Percentiles rank a stretch among this genome's conserved stretches.
These are phyloP conservation scores for Xylariaceae sp. DNA, from an alignment of 2,329 filamentous ascomycete genomes.

Conservation along the genomic window DNA sequence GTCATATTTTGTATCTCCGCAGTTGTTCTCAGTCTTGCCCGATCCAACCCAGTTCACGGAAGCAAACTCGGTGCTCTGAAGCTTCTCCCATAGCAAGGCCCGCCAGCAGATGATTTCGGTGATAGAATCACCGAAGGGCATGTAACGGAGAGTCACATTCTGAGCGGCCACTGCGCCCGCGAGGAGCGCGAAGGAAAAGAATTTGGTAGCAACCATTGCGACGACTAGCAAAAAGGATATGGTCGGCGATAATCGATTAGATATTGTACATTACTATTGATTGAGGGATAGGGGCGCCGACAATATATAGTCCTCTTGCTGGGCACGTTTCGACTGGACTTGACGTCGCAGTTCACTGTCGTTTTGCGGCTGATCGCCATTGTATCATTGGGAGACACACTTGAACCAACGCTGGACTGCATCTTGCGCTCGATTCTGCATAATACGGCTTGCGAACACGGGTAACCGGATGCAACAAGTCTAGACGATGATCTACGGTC, in stretches of 20 bases:
- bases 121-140: conserved; percentile 54
- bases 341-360: too few species aligned
- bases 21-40: conserved; percentile 42
- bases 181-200: conserved; percentile 27
- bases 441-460: too few species aligned
- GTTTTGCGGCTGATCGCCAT: too few species aligned
- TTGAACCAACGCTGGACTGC: too few species aligned
- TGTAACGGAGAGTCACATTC: conserved; percentile 41
- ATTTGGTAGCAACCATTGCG: conserved; percentile 36
- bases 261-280: not conserved
- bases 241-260: not conserved
- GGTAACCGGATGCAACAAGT: too few species aligned
- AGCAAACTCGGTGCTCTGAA: conserved; percentile 48
- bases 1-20: conserved; percentile 49
- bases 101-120: conserved; percentile 54
- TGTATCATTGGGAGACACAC: too few species aligned
- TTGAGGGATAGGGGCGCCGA: not conserved
- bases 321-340: too few species aligned
- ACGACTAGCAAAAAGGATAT: not conserved
- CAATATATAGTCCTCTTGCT: conserved; percentile 22
- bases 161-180: conserved; percentile 34
- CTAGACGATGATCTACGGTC: not conserved
- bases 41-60: conserved; percentile 49
- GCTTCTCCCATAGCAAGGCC: conserved; percentile 49
- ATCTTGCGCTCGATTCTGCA: too few species aligned